Conservation (phyloP, 129 eudicot genomes). For the Heracleum sosnowskyi region DNA sequence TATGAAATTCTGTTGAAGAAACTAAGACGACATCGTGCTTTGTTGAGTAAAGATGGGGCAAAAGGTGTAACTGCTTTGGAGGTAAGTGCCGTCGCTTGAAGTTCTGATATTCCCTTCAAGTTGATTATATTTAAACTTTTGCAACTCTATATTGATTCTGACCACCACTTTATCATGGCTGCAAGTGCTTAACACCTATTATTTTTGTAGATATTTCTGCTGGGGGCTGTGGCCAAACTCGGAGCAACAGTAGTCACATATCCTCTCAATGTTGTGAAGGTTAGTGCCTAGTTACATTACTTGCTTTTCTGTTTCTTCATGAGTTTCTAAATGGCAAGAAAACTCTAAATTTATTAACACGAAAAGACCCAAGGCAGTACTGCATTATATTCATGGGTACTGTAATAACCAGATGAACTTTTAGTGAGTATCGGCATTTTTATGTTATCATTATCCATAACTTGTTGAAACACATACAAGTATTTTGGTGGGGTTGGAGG, state of each 20-base stretch:
- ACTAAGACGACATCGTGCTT: constrained; percentile 62
- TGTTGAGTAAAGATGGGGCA: constrained; percentile 32
- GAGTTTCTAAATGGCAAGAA: background rate
- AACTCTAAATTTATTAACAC: too few relatives aligned
- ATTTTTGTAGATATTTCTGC: constrained; percentile 57
- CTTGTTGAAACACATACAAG: background rate
- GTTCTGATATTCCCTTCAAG: background rate
- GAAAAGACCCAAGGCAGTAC: too few relatives aligned
- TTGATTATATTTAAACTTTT: background rate
- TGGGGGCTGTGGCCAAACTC: constrained; percentile 92
- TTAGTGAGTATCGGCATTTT: background rate
- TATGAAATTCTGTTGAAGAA: constrained; percentile 89
- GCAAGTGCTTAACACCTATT: constrained; percentile 15
- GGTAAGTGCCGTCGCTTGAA: constrained; percentile 31
- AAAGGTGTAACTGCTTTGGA: constrained; percentile 78
- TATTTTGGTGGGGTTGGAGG: background rate
- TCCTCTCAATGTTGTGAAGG: constrained; percentile 96
- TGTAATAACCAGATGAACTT: too few relatives aligned
- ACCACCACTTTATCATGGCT: background rate
- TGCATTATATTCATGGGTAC: too few relatives aligned
- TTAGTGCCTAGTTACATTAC: constrained; percentile 9
- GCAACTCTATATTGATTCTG: background rate
- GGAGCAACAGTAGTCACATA: constrained; percentile 94
- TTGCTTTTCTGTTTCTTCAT: background rate
- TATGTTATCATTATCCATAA: background rate